Evolutionary conservation across 1,139 yeast genomes (phyloP).

Genomic region (Hanseniaspora uvarum): DNA sequence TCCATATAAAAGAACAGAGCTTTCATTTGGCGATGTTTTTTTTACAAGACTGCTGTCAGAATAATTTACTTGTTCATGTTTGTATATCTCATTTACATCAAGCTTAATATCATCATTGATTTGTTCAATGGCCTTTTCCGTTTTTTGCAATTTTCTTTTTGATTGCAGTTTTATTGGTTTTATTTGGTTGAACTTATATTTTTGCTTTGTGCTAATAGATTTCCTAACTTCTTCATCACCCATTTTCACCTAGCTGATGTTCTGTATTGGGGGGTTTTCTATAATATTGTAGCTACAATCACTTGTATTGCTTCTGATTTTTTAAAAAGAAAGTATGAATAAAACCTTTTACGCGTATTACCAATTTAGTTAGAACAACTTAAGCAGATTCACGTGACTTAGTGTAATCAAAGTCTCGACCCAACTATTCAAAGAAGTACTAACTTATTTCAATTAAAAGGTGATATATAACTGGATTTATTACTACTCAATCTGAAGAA

Average conservation of each 20-base stretch:
- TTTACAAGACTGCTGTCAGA: neutral
- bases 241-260: neutral
- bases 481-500: neutral
- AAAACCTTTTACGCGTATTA: too few species aligned
- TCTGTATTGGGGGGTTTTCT: neutral
- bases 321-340: too few species aligned
- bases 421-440: too few species aligned
- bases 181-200: conserved; percentile 2
- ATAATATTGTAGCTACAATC: too few species aligned
- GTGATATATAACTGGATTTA: neutral
- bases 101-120: neutral
- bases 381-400: neutral
- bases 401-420: neutral
- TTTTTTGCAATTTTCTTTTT: conserved; percentile 5
- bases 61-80: neutral
- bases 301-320: too few species aligned
- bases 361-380: neutral
- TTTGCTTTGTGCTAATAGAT: neutral
- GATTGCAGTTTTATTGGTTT: conserved; percentile 4
- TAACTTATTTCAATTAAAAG: too few species aligned
- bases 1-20: neutral
- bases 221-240: neutral
- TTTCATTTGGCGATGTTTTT: neutral
- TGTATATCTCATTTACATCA: neutral
- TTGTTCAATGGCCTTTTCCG: neutral